A percentile compares a stretch with the other conserved stretches of the same genome.
Conservation (phyloP, 306 rosid species). For the Phaseolus lunatus region DNA sequence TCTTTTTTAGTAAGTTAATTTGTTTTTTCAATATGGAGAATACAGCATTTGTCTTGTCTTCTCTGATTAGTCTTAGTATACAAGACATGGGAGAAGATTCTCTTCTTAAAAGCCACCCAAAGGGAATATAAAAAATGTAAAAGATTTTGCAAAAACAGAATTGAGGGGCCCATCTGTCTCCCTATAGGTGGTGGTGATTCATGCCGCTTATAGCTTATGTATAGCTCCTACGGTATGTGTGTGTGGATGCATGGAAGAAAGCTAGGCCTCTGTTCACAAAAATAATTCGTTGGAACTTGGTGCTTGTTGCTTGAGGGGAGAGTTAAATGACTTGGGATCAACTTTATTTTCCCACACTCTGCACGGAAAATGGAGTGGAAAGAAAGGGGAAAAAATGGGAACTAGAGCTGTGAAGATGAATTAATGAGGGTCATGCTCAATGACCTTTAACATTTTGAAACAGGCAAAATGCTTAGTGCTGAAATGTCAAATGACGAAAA, state of each 20-base stretch:
- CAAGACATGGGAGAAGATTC: constrained; percentile 11
- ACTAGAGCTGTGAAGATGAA: constrained; percentile 15
- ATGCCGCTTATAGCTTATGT: constrained; percentile 5
- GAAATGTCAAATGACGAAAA: constrained; percentile 8
- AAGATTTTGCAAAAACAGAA: constrained; percentile 1
- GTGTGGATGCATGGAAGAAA: constrained; percentile 17
- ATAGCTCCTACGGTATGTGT: constrained; percentile 1
- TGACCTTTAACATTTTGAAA: constrained; percentile 3
- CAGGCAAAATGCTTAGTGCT: background rate
- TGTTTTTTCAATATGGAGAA: background rate
- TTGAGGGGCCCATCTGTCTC: constrained; percentile 20
- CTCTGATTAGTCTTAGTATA: constrained; percentile 42
- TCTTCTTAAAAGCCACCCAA: constrained; percentile 27
- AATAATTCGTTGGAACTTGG: constrained; percentile 24
- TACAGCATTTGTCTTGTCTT: constrained; percentile 39
- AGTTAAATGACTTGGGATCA: constrained; percentile 15
- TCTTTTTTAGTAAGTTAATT: background rate
- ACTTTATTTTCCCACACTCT: background rate
- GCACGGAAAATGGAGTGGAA: constrained; percentile 13
- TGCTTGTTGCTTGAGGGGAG: constrained; percentile 26
- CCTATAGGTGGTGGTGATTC: constrained; percentile 27
- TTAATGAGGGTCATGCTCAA: background rate
- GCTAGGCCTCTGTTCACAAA: background rate
- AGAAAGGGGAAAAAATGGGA: constrained; percentile 4
- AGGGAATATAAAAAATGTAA: background rate